Base-by-base conservation (phyloP, 1,284 basidiomycete genomes). In the Ustilago trichophora region DNA sequence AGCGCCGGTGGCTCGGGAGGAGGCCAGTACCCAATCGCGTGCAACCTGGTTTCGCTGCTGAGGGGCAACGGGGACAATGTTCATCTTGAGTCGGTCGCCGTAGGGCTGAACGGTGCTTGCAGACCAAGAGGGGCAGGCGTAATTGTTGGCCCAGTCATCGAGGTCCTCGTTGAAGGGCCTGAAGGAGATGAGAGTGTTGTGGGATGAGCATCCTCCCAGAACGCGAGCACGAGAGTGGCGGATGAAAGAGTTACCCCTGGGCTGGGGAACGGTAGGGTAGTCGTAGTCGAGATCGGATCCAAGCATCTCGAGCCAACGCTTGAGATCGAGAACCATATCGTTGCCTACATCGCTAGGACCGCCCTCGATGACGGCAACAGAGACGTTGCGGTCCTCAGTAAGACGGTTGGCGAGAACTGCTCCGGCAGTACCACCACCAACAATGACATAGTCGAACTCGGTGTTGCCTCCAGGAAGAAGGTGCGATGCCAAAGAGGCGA, bases 101-200 rank as follows among this genome's bases (percentile, higher is more conserved):
- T 82, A 81, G 9, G 79, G 75, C 62, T 81, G 80, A 2, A 82
- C 66, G 15, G 56, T 51, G 38, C 47, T 46, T 15, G 74, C 64
- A 24, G 51, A 49, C 81, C 81, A 82, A 33, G 69, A 63, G 10
- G 75, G 73, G 50, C 78, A 80, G 16, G 68, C 80, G 44, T 73
- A 60, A 45, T 77, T 69, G 52, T 75, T 63, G 10, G 76, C 70
- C 81, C 81, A 82, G 29, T 73, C 70, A 52, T 82, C 80, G 31
- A 82, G 60, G 40, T 82, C 81, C 52, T 64, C 78, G 42, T 80
- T 78, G 55, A 82, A 81, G 10, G 81, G 81, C 19, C 80, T 66
- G 70, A 82, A 82, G 36, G 77, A 80, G 59, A 82, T 82, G 27
- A 82, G 67, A 19, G 81, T 82, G 67, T 82, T 82, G 75, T 82